These are phyloP conservation scores for Mortierella polycephala DNA, from an alignment of 371 early-diverging fungal genomes.

Conservation along the genomic window DNA sequence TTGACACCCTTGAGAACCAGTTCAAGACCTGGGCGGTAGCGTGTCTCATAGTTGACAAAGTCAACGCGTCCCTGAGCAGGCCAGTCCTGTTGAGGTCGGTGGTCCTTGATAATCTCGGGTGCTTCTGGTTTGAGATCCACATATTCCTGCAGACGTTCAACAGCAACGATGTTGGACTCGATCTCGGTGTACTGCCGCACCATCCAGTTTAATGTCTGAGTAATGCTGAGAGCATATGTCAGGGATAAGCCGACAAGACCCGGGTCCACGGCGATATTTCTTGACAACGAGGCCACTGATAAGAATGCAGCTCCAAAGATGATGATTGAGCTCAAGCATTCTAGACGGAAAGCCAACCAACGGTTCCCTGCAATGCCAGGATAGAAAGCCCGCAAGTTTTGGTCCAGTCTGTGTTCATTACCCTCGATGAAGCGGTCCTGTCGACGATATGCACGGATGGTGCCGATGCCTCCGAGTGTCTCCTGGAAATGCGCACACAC, in stretches of 20 bases:
- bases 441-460: conserved; percentile 85
- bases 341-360: conserved; percentile 92
- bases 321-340: conserved; percentile 76
- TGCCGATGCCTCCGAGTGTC: conserved; percentile 75
- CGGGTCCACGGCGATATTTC: conserved; percentile 62
- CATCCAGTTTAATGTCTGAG: conserved; percentile 87
- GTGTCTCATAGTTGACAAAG: conserved; percentile 72
- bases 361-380: conserved; percentile 85
- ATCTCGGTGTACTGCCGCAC: conserved; percentile 80
- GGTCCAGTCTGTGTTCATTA: conserved; percentile 81
- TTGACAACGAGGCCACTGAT: conserved; percentile 63
- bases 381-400: conserved; percentile 84
- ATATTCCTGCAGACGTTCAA: conserved; percentile 90
- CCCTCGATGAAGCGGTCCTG: conserved; percentile 74
- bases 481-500: conserved; percentile 87
- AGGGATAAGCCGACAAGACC: conserved; percentile 86
- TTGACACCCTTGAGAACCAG: conserved; percentile 72
- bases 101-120: conserved; percentile 64
- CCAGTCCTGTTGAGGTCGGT: conserved; percentile 61
- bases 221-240: conserved; percentile 86
- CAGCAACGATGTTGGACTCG: conserved; percentile 82
- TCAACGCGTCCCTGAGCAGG: conserved; percentile 74
- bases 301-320: conserved; percentile 73
- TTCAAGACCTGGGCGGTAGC: conserved; percentile 81
- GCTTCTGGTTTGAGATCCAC: conserved; percentile 86